Evolutionary conservation across 257 asterid species (phyloP).

Genomic region (Cinchona pubescens): DNA sequence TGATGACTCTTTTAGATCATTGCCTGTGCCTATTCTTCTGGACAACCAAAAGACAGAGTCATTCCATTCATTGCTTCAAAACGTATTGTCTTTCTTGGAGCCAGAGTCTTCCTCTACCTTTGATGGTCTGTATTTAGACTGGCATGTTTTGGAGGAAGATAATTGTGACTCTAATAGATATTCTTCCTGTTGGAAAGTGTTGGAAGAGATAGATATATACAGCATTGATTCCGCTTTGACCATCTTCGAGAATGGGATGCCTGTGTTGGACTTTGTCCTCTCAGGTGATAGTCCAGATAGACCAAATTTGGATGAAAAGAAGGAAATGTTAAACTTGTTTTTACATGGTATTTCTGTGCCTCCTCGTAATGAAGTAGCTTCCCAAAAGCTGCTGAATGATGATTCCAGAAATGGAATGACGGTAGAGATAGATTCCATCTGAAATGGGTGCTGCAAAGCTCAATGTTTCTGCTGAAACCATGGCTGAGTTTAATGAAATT

Average conservation of each 20-base stretch:
- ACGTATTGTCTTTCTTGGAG: slow-evolving; percentile 48
- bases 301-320: slow-evolving; percentile 36
- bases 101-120: slow-evolving; percentile 62
- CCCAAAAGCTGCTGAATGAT: slow-evolving; percentile 36
- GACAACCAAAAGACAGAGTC: slow-evolving; percentile 41
- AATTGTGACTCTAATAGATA: slow-evolving; percentile 35
- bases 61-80: slow-evolving; percentile 43
- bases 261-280: slow-evolving; percentile 53
- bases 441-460: slow-evolving; percentile 40
- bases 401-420: slow-evolving; percentile 25
- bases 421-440: slow-evolving; percentile 33
- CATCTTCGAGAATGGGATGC: slow-evolving; percentile 37
- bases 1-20: slow-evolving; percentile 71
- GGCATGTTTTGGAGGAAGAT: slow-evolving; percentile 72
- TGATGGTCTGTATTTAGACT: slow-evolving; percentile 84
- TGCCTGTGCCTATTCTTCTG: slow-evolving; percentile 74
- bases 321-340: slow-evolving; percentile 42
- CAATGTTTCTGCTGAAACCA: slow-evolving; percentile 45
- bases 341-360: slow-evolving; percentile 25
- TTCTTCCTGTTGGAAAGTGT: slow-evolving; percentile 44
- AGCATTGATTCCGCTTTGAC: slow-evolving; percentile 35
- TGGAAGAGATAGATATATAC: slow-evolving; percentile 50
- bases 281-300: slow-evolving; percentile 45
- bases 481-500: slow-evolving; percentile 50
- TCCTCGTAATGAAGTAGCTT: slow-evolving; percentile 32